Conservation (phyloP, 495 filamentous ascomycete species). For the Margaritispora aquatica region DNA sequence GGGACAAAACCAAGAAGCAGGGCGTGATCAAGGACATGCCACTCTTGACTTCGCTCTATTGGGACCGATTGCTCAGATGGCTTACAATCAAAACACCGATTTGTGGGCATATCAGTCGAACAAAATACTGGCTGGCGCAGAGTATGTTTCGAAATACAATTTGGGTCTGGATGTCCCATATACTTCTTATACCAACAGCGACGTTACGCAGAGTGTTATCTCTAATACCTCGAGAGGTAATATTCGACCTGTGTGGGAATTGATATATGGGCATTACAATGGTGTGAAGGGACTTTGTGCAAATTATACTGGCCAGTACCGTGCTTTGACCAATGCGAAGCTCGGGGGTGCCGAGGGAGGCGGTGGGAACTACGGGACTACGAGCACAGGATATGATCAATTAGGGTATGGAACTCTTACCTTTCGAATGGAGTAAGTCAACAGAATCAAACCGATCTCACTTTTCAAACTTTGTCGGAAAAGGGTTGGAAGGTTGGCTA, state of each 20-base stretch:
- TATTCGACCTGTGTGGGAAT: constrained; percentile 33
- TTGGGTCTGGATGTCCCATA: constrained; percentile 36
- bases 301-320: constrained; percentile 26
- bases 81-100: constrained; percentile 36
- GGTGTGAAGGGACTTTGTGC: neutral
- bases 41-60: constrained; percentile 32
- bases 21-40: constrained; percentile 38
- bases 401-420: constrained; percentile 31
- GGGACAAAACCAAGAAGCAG: constrained; percentile 37
- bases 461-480: too few species aligned
- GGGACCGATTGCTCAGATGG: constrained; percentile 35
- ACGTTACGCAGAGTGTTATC: constrained; percentile 31
- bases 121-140: constrained; percentile 33
- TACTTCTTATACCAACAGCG: constrained; percentile 30
- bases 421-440: too few species aligned
- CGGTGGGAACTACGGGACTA: constrained; percentile 31
- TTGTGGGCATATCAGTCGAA: constrained; percentile 32
- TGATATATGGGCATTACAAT: constrained; percentile 28
- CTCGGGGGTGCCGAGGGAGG: constrained; percentile 21
- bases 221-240: constrained; percentile 24
- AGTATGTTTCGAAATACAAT: constrained; percentile 40
- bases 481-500: too few species aligned
- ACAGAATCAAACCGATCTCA: too few species aligned
- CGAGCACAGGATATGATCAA: constrained; percentile 31
- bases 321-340: constrained; percentile 22